Conservation (phyloP, 1,139 yeast species). For the Insectozyma bohioensis region DNA sequence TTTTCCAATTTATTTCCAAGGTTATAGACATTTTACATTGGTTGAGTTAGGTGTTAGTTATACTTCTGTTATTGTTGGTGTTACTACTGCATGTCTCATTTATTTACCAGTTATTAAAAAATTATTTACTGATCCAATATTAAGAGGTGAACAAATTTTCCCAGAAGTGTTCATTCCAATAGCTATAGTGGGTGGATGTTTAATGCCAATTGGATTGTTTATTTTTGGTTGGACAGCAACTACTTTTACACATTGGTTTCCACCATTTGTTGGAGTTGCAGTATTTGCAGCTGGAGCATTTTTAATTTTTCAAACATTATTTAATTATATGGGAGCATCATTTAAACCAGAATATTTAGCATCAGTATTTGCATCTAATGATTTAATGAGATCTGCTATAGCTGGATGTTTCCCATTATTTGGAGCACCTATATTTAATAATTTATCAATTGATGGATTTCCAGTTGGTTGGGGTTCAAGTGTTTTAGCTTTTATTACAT, state of each 20-base stretch:
- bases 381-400: constrained; percentile 48
- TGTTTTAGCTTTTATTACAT: constrained; percentile 43
- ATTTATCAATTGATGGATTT: constrained; percentile 42
- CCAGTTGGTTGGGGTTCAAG: constrained; percentile 61
- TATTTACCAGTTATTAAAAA: constrained; percentile 24
- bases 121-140: constrained; percentile 25
- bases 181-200: constrained; percentile 42
- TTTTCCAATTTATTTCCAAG: constrained; percentile 54
- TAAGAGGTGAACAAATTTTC: constrained; percentile 21
- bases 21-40: constrained; percentile 45
- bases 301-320: constrained; percentile 40
- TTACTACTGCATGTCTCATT: constrained; percentile 23
- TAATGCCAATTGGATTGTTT: constrained; percentile 46
- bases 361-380: constrained; percentile 60
- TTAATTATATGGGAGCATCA: constrained; percentile 32
- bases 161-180: constrained; percentile 46
- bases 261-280: constrained; percentile 42
- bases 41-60: constrained; percentile 51
- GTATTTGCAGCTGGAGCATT: constrained; percentile 39
- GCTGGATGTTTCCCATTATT: constrained; percentile 67
- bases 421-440: constrained; percentile 50
- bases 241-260: constrained; percentile 41
- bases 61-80: constrained; percentile 46
- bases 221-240: constrained; percentile 53
- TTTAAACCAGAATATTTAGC: constrained; percentile 46